phyloP scores from a whole-genome alignment of 78 protist genomes.

The Parvularia atlantis region DNA sequence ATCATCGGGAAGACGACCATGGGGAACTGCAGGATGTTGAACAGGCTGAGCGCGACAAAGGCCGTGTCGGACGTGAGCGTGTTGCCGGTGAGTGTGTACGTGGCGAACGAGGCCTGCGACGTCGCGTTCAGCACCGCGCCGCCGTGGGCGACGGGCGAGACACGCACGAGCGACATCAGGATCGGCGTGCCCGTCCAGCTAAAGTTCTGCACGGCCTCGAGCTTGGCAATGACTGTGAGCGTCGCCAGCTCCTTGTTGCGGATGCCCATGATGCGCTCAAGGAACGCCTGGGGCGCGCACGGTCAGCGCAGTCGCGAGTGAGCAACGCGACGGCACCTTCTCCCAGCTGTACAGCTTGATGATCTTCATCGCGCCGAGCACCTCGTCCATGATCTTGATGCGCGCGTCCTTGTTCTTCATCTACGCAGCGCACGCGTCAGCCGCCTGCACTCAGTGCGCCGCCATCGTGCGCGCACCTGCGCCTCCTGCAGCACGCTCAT shows the following conservation, averaged over 20 bases:
- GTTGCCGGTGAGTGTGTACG: no score
- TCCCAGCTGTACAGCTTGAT: constrained; percentile 73
- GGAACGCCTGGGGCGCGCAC: neutral
- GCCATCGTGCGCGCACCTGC: no score
- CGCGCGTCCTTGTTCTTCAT: constrained; percentile 38
- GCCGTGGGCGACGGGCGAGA: constrained; percentile 27
- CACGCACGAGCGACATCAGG: constrained; percentile 52
- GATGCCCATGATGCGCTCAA: neutral
- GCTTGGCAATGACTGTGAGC: constrained; percentile 8
- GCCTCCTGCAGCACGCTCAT: neutral
- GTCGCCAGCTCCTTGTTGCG: constrained; percentile 24
- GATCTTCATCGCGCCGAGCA: constrained; percentile 61
- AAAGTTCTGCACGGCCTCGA: constrained; percentile 24
- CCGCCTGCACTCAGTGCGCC: no score
- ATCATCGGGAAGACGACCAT: constrained; percentile 60
- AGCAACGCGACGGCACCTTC: constrained; percentile 11
- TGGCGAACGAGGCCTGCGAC: no score
- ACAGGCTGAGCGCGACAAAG: constrained; percentile 67
- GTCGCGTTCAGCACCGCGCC: no score
- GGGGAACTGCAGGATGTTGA: constrained; percentile 75
- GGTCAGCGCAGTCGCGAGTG: no score
- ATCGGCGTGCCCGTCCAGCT: constrained; percentile 53
- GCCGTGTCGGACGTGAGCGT: constrained; percentile 62
- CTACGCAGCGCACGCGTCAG: no score
- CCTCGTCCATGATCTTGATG: constrained; percentile 37